Conservation (phyloP, 2,329 filamentous ascomycete species). For the Ophiostoma sp. region DNA sequence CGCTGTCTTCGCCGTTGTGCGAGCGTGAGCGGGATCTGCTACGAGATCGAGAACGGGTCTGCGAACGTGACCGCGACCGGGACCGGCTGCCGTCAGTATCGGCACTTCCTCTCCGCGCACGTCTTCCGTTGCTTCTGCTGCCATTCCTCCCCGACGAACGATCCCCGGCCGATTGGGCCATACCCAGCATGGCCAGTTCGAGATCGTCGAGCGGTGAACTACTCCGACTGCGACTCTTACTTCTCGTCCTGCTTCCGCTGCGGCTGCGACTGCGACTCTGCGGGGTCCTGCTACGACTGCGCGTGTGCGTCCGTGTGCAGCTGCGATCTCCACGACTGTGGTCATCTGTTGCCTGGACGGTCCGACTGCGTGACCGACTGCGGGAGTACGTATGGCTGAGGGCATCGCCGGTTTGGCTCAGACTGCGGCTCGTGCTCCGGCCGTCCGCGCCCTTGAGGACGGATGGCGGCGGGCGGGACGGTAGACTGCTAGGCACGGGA, state of each 20-base stretch:
- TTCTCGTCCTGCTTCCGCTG: not conserved
- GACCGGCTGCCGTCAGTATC: not conserved
- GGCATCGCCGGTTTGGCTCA: not conserved
- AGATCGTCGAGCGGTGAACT: slow-evolving; percentile 32
- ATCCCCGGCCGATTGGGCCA: slow-evolving; percentile 31
- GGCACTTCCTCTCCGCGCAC: not conserved
- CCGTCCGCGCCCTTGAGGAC: slow-evolving; percentile 17
- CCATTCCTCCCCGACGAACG: not conserved
- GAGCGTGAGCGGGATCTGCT: not conserved
- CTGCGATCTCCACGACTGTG: too few species aligned
- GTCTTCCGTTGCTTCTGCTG: not conserved
- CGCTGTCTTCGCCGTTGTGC: not conserved
- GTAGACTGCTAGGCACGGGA: slow-evolving; percentile 18
- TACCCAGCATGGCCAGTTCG: slow-evolving; percentile 33
- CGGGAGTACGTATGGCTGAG: slow-evolving; percentile 7
- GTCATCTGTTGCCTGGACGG: not conserved
- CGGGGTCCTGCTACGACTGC: not conserved
- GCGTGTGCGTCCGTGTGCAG: not conserved
- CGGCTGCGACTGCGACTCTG: slow-evolving; percentile 14
- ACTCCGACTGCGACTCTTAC: slow-evolving; percentile 27
- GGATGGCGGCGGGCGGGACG: slow-evolving; percentile 16
- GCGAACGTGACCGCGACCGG: not conserved
- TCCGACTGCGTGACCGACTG: slow-evolving; percentile 13
- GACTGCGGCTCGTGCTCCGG: slow-evolving; percentile 18
- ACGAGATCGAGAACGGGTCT: too few species aligned